Evolutionary conservation across 192 early-diverging fungal species (phyloP), one percentile per base, ranked within the genome.

Genomic region (Chytriomyces confervae): DNA sequence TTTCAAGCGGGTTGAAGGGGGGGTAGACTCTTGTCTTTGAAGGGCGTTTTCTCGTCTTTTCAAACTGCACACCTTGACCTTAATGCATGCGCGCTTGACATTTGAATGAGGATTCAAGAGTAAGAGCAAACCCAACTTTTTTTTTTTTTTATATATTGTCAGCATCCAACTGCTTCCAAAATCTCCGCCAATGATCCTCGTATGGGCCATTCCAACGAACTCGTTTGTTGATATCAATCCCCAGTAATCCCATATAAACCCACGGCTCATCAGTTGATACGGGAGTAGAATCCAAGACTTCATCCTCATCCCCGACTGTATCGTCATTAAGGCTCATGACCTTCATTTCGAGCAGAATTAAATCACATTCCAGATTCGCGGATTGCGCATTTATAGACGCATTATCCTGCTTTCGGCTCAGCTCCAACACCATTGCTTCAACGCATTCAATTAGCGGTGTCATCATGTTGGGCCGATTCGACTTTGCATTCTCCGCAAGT

Each of bases 201-300:
- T 57, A 49, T 0, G 69, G 47, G 13, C 27, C 47, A 50, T 23
- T 71, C 69, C 69, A 71, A 20, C 53, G 50, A 9, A 53, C 10
- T 9, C 24, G 18, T 57, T 49, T 24, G 23, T 71, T 57, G 36
- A 71, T 27, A 13, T 57, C 18, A 11, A 57, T 57, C 20, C 69
- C 69, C 47, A 71, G 27, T 51, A 71, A 71, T 0, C 50, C 48
- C 47, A 71, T 20, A 71, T 49, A 71, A 5, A 71, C 69, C 69
- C 69, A 71, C 29, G 69, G 69, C 27, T 71, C 69, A 44, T 71
- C 69, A 0, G 29, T 36, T 24, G 9, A 20, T 27, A 13, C 47
- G 13, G 20, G 23, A 53, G 18, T 24, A 0, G 36, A 36, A 36
- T 36, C 36, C 36, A 36, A 36, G 36, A 36, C 36, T 36, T 36